A percentile compares a stretch with the other conserved stretches of the same genome.
phyloP scores from a whole-genome alignment of 176 grass and related monocot genomes.

The Luzula sylvatica region DNA sequence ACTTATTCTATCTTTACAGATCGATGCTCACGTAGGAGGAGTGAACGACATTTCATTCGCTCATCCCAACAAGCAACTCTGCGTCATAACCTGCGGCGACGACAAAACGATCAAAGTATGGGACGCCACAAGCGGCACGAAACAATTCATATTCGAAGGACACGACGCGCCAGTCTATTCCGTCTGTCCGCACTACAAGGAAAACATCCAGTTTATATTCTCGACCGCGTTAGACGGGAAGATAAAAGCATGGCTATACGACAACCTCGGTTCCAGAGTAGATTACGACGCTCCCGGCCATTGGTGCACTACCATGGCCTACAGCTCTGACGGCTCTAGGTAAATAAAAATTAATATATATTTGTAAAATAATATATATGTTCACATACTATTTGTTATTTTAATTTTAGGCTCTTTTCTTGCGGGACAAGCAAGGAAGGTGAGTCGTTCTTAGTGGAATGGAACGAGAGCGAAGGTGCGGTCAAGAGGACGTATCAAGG shows the following conservation, averaged over 20 bases:
- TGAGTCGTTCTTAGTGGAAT: slow-evolving; percentile 72
- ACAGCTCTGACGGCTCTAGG: slow-evolving; percentile 85
- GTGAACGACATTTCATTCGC: slow-evolving; percentile 97
- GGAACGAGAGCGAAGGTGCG: slow-evolving; percentile 89
- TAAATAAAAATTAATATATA: slow-evolving; percentile 1
- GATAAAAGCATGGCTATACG: slow-evolving; percentile 94
- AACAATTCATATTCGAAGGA: slow-evolving; percentile 71
- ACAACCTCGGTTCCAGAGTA: slow-evolving; percentile 80
- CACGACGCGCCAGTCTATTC: slow-evolving; percentile 89
- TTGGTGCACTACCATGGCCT: slow-evolving; percentile 96
- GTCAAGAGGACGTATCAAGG: slow-evolving; percentile 91
- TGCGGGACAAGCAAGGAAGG: slow-evolving; percentile 96
- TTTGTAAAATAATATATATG: slow-evolving; percentile 1
- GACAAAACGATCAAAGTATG: slow-evolving; percentile 94
- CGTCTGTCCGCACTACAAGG: slow-evolving; percentile 86
- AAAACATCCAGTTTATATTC: slow-evolving; percentile 92
- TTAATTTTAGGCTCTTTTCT: slow-evolving; percentile 53
- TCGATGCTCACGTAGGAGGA: slow-evolving; percentile 85
- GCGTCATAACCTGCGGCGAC: slow-evolving; percentile 87
- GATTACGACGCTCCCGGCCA: slow-evolving; percentile 91
- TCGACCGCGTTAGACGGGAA: slow-evolving; percentile 91
- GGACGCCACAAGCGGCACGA: slow-evolving; percentile 68
- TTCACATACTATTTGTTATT: neutral
- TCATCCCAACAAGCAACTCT: slow-evolving; percentile 75
- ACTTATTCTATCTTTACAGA: slow-evolving; percentile 30